Base-by-base conservation (phyloP, 2,329 filamentous ascomycete species). In the Penicillium decumbens region DNA sequence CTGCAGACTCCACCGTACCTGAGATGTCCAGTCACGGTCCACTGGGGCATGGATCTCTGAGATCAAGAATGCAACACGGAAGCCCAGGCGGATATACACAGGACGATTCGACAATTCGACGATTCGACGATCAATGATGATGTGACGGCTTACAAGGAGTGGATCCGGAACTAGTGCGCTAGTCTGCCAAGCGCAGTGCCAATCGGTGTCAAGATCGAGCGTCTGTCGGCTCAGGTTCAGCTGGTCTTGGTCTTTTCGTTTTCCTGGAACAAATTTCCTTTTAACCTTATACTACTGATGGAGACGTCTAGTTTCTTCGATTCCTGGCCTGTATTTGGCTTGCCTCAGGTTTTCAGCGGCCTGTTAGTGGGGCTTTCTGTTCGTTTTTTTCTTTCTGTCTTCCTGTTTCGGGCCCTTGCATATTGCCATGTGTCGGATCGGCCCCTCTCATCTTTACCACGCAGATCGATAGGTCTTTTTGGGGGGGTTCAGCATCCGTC, bases 151-250 rank as follows among this genome's bases (percentile, higher is more conserved):
- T 33, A 18, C 41, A 43, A 41, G 37, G 35, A 42, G 53, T 52
- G 55, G 55, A 49, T 44, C 53, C 47, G 47, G 43, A 29, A 32
- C 58, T 58, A 61, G 54, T 39, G 15, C 47, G 27, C 56, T 61
- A 60, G 58, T 46, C 35, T 30, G 39, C 39, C 41, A 32, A 29
- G 47, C 27, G 39, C 41, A 38, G 28, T 54, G 49, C 58, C 58
- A 61, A 61, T 61, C 51, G 45, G 39, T 20, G 44, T 15, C 4
- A 30, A 38, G 43, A 52, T 58, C 45, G 41, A 41, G 45, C 50
- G 48, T 30, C n/a, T 53, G 51, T 50, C 47, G 55, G 50, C 49
- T 56, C 20, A 35, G 43, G 43, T 56, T 60, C 59, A 59, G 56
- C 57, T 60, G 51, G 46, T 43, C 47, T 45, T 56, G 52, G 47